Evolutionary conservation across 2,329 filamentous ascomycete genomes (phyloP).

Genomic region (Bipolaris oryzae): DNA sequence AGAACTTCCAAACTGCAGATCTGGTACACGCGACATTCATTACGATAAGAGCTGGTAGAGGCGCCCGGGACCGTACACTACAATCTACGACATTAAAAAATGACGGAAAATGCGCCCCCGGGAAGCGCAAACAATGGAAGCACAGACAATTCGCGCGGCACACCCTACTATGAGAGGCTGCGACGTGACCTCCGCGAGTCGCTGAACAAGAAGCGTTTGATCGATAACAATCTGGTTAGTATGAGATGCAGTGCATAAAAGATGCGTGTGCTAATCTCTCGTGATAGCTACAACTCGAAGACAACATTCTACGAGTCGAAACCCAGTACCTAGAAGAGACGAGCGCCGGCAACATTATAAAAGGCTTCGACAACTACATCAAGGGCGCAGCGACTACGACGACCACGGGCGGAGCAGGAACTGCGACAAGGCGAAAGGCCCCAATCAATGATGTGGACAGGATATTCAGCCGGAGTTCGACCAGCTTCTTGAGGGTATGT

Average conservation of each 20-base stretch:
- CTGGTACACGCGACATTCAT: constrained; percentile 1
- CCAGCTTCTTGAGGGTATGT: constrained; percentile 48
- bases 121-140: constrained; percentile 42
- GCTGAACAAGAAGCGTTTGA: constrained; percentile 66
- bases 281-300: constrained; percentile 67
- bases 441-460: constrained; percentile 72
- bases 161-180: constrained; percentile 75
- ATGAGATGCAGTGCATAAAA: constrained; percentile 4
- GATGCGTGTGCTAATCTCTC: constrained; percentile 20
- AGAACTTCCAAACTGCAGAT: constrained; percentile 8
- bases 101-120: constrained; percentile 58
- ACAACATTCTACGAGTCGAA: constrained; percentile 83
- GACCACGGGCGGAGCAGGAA: constrained; percentile 50
- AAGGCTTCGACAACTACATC: constrained; percentile 97
- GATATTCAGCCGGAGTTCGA: constrained; percentile 64
- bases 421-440: constrained; percentile 63
- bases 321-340: constrained; percentile 87
- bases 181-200: constrained; percentile 70
- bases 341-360: constrained; percentile 89
- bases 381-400: constrained; percentile 75
- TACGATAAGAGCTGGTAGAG: not conserved
- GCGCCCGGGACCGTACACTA: not conserved
- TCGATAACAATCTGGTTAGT: constrained; percentile 66
- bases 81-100: constrained; percentile 27
- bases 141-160: constrained; percentile 56